Evolutionary conservation across 805 yeast species (phyloP).

Genomic region (Pichia kluyveri): DNA sequence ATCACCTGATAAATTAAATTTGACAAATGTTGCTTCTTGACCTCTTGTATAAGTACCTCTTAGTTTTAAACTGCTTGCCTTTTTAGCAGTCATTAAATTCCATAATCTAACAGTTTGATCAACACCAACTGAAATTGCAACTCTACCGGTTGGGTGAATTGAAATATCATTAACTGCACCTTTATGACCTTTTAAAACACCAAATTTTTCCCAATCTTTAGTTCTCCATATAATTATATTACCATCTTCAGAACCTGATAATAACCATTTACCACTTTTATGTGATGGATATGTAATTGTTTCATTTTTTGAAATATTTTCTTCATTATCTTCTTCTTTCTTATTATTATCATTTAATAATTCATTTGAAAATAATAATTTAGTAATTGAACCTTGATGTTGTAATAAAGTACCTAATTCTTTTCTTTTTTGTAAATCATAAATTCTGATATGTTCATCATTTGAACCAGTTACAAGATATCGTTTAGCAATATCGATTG

Average conservation of each 20-base stretch:
- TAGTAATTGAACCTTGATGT: conserved; percentile 81
- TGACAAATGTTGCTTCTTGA: conserved; percentile 29
- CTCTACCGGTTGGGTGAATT: conserved; percentile 82
- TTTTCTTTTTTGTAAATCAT: conserved; percentile 87
- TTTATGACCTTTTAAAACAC: conserved; percentile 80
- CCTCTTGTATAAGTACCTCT: conserved; percentile 60
- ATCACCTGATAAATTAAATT: conserved; percentile 48
- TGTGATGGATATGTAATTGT: conserved; percentile 13
- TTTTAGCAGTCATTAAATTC: conserved; percentile 95
- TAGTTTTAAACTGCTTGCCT: conserved; percentile 76
- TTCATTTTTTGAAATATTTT: not conserved
- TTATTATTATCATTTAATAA: conserved; percentile 13
- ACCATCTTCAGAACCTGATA: conserved; percentile 89
- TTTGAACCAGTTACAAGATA: conserved; percentile 90
- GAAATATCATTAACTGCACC: conserved; percentile 78
- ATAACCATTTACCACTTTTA: conserved; percentile 75
- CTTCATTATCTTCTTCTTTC: conserved; percentile 11
- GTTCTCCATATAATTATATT: conserved; percentile 88
- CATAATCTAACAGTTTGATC: conserved; percentile 82
- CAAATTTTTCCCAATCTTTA: conserved; percentile 92
- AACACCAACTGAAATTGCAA: conserved; percentile 82
- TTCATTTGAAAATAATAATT: conserved; percentile 61
- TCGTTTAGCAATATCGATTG: conserved; percentile 73
- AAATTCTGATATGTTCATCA: conserved; percentile 91
- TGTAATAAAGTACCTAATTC: conserved; percentile 86